Conservation (phyloP, 1,284 basidiomycete genomes). For the Rhizoctonia solani region DNA sequence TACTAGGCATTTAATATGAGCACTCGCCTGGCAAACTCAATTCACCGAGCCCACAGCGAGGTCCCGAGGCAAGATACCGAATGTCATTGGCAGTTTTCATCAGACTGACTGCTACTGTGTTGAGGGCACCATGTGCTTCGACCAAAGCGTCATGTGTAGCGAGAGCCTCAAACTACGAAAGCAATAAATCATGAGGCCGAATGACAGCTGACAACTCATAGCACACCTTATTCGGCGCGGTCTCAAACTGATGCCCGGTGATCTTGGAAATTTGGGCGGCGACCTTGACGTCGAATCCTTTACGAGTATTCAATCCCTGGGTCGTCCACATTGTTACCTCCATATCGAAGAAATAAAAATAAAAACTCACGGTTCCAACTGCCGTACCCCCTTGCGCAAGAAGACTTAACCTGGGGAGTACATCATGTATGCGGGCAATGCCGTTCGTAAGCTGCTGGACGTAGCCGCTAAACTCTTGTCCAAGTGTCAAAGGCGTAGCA, state of each 20-base stretch:
- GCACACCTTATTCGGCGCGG: constrained; percentile 94
- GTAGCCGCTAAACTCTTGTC: constrained; percentile 99
- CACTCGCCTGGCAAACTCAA: constrained; percentile 68
- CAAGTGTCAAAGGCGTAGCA: constrained; percentile 95
- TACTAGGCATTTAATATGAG: not conserved
- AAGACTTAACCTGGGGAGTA: constrained; percentile 84
- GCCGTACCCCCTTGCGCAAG: constrained; percentile 99
- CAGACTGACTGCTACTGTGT: constrained; percentile 90
- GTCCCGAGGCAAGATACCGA: constrained; percentile 95
- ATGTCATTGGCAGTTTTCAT: constrained; percentile 99
- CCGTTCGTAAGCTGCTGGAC: constrained; percentile 93
- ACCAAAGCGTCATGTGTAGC: constrained; percentile 97
- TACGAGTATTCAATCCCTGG: constrained; percentile 94
- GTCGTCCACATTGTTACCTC: too few species aligned
- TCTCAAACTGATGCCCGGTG: constrained; percentile 89
- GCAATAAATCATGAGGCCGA: not conserved
- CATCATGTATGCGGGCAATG: constrained; percentile 82
- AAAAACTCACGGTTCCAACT: constrained; percentile 83
- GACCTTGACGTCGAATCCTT: constrained; percentile 94
- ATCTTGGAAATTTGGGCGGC: constrained; percentile 92
- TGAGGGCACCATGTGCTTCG: constrained; percentile 95
- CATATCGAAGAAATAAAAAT: too few species aligned
- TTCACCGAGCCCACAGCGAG: constrained; percentile 96
- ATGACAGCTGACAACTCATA: not conserved
- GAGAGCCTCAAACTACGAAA: constrained; percentile 88